Base-by-base conservation (phyloP, 441 rosid genomes). In the Biscutella auriculata region DNA sequence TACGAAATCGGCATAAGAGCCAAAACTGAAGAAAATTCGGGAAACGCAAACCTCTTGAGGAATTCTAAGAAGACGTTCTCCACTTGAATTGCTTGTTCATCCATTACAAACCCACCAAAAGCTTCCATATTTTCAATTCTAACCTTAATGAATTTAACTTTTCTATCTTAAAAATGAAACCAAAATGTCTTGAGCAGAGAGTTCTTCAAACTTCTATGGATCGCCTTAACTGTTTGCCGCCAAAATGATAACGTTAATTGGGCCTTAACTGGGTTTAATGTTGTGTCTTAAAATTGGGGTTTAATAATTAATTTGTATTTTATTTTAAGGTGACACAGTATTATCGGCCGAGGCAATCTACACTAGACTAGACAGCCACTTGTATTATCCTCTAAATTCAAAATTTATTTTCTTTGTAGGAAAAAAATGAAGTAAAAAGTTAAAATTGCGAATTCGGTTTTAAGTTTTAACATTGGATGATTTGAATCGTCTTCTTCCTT, bases 21-120 rank as follows among this genome's bases (percentile, higher is more conserved):
- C 4, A 43, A 42, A 37, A 37, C 3, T 46, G 0, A 27, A 17
- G 5, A 27, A 43, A 46, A 2, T 60, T 17, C 0, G 8, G 8
- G 7, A 6, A 2, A 30, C 13, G n/a, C 50, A 27, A 7, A 83
- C 95, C 93, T 80, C 74, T 80, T 80, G 63, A 88, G 97, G 69
- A 92, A 88, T 17, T 86, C 87, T 45, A 88, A 76, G 81, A 92
- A 88, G 57, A 83, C 70, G 47, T 84, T 85, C 77, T 92, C 98
- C n/a, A 92, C 97, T 50, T 73, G 74, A 26, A 83, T 83, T 6
- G 92, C 98, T 70, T 86, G 88, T 62, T 75, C 83, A 61, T 92
- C 96, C 41, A 79, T 69, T 58, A 81, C 81, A 69, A 62, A 76
- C 5, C 88, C 88, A 33, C 95, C 87, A 32, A 73, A 78, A 1